These are phyloP conservation scores for Tolypocladium nubicola DNA, from an alignment of 2,329 filamentous ascomycete species.

Conservation along the genomic window DNA sequence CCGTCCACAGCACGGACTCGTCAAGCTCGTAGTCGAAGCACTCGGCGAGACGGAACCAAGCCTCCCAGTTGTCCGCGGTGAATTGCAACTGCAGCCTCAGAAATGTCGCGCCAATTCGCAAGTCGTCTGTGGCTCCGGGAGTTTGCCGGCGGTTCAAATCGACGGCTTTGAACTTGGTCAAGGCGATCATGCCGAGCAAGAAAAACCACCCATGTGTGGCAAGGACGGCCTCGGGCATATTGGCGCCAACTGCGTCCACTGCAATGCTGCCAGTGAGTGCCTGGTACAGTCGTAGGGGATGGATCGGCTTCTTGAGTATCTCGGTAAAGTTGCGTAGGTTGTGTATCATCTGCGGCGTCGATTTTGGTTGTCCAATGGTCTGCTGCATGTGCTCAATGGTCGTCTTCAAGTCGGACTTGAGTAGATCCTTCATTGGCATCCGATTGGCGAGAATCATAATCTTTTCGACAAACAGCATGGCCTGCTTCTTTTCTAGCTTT, in stretches of 20 bases:
- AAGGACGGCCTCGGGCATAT: constrained; percentile 57
- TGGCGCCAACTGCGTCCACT: constrained; percentile 60
- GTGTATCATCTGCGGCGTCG: constrained; percentile 69
- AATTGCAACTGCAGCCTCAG: constrained; percentile 76
- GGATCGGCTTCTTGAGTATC: constrained; percentile 74
- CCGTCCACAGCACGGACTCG: constrained; percentile 78
- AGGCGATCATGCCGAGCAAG: constrained; percentile 74
- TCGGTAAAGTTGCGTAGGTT: constrained; percentile 76
- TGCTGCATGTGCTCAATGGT: constrained; percentile 92
- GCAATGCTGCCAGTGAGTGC: constrained; percentile 71
- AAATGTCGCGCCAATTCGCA: constrained; percentile 72
- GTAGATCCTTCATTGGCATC: constrained; percentile 80
- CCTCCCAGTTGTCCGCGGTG: constrained; percentile 74
- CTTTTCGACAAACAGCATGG: constrained; percentile 72
- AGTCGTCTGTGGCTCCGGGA: constrained; percentile 70
- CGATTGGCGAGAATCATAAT: constrained; percentile 71
- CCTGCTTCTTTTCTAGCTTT: constrained; percentile 68
- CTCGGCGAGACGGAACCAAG: constrained; percentile 81
- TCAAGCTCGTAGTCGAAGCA: constrained; percentile 83
- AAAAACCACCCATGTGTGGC: constrained; percentile 88
- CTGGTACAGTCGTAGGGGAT: constrained; percentile 68
- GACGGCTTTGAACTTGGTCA: constrained; percentile 69
- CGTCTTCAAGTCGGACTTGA: constrained; percentile 81
- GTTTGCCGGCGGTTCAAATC: constrained; percentile 65
- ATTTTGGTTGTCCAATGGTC: constrained; percentile 69